Evolutionary conservation across 176 grass and related monocot genomes (phyloP).

Genomic region (Lolium perenne): DNA sequence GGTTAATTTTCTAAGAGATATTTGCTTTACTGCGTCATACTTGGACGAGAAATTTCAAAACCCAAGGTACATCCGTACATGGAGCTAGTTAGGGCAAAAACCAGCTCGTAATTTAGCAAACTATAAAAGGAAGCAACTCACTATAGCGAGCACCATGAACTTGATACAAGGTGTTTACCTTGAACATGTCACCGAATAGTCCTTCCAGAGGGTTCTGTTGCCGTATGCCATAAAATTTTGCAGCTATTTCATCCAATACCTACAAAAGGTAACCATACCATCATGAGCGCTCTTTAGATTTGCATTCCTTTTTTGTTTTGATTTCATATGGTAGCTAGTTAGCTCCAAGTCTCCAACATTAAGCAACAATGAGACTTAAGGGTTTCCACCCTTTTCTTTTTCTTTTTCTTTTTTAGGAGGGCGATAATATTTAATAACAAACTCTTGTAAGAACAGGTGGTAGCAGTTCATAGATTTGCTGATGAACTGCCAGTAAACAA

Average conservation of each 20-base stretch:
- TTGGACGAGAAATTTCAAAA: neutral
- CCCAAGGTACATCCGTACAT: neutral
- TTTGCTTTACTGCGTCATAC: neutral
- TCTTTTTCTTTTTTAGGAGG: neutral
- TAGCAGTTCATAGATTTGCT: neutral
- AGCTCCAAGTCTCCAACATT: constrained; percentile 28
- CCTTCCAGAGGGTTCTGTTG: constrained; percentile 81
- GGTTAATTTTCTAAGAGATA: neutral
- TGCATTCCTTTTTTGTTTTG: neutral
- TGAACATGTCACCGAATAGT: constrained; percentile 95
- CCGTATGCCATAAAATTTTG: constrained; percentile 75
- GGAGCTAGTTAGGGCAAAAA: neutral
- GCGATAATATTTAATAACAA: neutral
- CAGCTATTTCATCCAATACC: constrained; percentile 96
- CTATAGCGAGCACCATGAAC: constrained; percentile 4
- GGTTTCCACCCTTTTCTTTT: neutral
- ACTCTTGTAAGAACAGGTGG: neutral
- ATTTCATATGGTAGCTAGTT: constrained; percentile 9
- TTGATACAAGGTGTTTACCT: constrained; percentile 50
- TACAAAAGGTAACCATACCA: constrained; percentile 48
- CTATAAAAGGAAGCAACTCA: neutral
- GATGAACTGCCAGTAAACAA: neutral
- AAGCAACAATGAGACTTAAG: neutral
- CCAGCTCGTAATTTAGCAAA: neutral
- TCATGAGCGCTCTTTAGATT: constrained; percentile 14